These are phyloP conservation scores for Drechslerella coelobrocha DNA, from an alignment of 2,329 filamentous ascomycete genomes.

Conservation along the genomic window DNA sequence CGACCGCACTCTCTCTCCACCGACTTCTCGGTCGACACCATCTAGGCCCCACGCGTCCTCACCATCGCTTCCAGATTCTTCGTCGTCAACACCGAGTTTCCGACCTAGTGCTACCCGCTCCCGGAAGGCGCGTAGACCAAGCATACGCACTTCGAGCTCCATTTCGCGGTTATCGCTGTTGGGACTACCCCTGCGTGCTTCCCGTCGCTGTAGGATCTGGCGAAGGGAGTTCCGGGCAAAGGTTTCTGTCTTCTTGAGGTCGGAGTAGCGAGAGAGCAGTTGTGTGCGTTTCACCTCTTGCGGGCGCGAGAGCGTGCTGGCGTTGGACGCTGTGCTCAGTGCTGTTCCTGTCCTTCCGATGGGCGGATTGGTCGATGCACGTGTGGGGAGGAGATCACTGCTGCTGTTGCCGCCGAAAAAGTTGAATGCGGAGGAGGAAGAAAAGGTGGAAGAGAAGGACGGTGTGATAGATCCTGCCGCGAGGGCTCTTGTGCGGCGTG, in stretches of 20 bases:
- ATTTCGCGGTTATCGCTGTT: conserved; percentile 44
- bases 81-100: conserved; percentile 39
- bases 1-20: conserved; percentile 32
- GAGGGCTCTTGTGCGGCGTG: conserved; percentile 12
- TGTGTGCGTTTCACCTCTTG: conserved; percentile 49
- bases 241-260: conserved; percentile 41
- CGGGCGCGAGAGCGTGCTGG: neutral
- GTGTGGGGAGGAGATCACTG: neutral
- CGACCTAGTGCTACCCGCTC: conserved; percentile 29
- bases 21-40: conserved; percentile 41
- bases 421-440: neutral
- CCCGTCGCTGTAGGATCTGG: conserved; percentile 38
- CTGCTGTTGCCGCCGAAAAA: neutral
- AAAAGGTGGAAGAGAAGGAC: neutral
- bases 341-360: neutral
- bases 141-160: conserved; percentile 44
- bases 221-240: conserved; percentile 43
- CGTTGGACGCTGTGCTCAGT: neutral
- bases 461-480: neutral
- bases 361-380: too few relatives aligned
- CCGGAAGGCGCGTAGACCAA: conserved; percentile 36
- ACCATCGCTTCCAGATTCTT: conserved; percentile 18
- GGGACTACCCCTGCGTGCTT: conserved; percentile 27
- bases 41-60: conserved; percentile 44
- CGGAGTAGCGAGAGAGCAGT: conserved; percentile 33